Evolutionary conservation across 768 basidiomycete species (phyloP).

Genomic region (Xerocomellus dryophilus): DNA sequence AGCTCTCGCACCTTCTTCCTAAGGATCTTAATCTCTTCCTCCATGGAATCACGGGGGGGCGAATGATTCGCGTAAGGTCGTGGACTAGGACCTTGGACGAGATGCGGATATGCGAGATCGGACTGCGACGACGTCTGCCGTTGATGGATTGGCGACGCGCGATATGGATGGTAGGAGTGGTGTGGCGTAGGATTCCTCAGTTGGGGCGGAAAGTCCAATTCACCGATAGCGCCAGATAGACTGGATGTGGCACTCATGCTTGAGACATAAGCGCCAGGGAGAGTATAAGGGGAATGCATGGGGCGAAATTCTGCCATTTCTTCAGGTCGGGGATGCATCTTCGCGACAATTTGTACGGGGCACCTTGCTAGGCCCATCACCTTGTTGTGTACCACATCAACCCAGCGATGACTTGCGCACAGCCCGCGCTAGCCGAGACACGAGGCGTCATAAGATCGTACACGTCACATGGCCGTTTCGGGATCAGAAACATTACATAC

Average conservation of each 20-base stretch:
- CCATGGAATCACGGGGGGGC: constrained; percentile 27
- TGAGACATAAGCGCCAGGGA: constrained; percentile 39
- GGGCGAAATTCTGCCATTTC: constrained; percentile 39
- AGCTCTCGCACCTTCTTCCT: constrained; percentile 60
- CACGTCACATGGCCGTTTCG: constrained; percentile 32
- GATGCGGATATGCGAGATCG: constrained; percentile 20
- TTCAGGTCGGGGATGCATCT: constrained; percentile 37
- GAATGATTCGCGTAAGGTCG: constrained; percentile 21
- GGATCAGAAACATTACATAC: constrained; percentile 29
- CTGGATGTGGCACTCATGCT: constrained; percentile 44
- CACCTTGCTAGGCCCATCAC: constrained; percentile 24
- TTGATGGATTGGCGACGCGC: constrained; percentile 20
- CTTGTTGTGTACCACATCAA: constrained; percentile 21
- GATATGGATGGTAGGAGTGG: constrained; percentile 28
- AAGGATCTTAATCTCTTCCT: constrained; percentile 54
- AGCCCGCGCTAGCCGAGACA: constrained; percentile 29
- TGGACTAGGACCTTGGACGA: constrained; percentile 18
- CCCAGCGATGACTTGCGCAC: constrained; percentile 28
- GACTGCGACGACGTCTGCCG: constrained; percentile 23
- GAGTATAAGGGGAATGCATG: constrained; percentile 30
- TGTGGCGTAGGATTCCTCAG: constrained; percentile 29
- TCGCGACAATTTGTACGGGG: constrained; percentile 29
- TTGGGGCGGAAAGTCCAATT: constrained; percentile 40
- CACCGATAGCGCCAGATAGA: constrained; percentile 64
- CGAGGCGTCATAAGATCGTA: constrained; percentile 28